Base-by-base conservation (phyloP, 176 grass and related monocot species). In the Musa beccarii region DNA sequence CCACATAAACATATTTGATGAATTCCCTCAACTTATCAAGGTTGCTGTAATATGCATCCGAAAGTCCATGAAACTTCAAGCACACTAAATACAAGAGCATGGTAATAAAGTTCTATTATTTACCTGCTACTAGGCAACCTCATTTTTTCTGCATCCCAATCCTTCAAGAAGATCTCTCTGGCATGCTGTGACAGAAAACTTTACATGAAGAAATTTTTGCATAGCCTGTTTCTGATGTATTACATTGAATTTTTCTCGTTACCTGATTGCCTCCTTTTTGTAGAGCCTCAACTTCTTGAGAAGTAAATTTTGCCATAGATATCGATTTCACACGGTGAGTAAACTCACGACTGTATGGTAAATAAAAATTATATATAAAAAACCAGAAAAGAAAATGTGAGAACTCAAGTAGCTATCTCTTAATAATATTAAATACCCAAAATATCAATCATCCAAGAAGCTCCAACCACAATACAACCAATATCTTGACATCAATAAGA, bases 261-360 rank as follows among this genome's bases (percentile, higher is more conserved):
- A 96, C 92, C 85, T 96, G 89, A 79, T 96, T 96, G 54, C 89
- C 93, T 79, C 87, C 87, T 21, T 54, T 90, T 72, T 96, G 89
- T 63, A 96, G 85, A 78, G 85, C 81, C 72, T 92, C 89, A 16
- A 92, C 79, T 83, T 92, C 93, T 72, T 79, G 89, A 11, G 77
- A 76, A 54, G 66, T 92, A 82, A 92, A 96, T 56, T 77, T 96
- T 0, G 93, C 84, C 87, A 96, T 88, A 11, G 89, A 92, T 29
- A 96, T 77, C 1, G 89, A 96, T 76, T 96, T 96, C 57, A 96
- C 93, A 66, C 89, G 89, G 76, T 96, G 93, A 8, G 93, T 90
- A 81, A 96, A 96, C 83, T 96, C 93, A 24, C 85, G 89, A 69
- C 87, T 96, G 20, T 65, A 65, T 23, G n/a, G 11, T 24, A 65